Base-by-base conservation (phyloP, 768 basidiomycete species). In the Cystobasidium ongulense region DNA sequence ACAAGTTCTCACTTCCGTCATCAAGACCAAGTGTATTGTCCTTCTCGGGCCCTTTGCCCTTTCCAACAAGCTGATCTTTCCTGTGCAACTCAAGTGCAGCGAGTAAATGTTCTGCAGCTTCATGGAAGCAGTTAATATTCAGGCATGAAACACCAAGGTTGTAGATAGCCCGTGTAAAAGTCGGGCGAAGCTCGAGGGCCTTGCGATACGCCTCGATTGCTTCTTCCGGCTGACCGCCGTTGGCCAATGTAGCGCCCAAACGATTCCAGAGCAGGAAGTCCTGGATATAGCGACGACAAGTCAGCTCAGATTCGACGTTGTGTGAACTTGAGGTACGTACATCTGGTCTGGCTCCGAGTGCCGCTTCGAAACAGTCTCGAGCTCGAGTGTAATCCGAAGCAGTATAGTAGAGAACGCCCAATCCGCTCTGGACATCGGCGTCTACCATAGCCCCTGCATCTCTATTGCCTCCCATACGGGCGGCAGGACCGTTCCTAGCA, bases 131-230 rank as follows among this genome's bases (percentile, higher is more conserved):
- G 10, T 93, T 94, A 64, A 98, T 95, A 80, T 99, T 99, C 75
- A 99, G 82, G 79, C 95, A 99, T 25, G 94, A 93, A 31, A 99
- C 96, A 53, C 94, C 96, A 39, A 99, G 91, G 78, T 99, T 99
- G 80, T 95, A 97, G 27, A 97, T 91, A 11, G 94, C 96, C 13
- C 96, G 88, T 0, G 96, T 98, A 80, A 96, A 99, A 0, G 92
- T 94, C 31, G 96, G 96, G 43, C 92, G 87, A 59, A 97, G 83
- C 78, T 87, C 88, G 29, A 99, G 84, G 0, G 96, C 96, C 80
- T 93, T 88, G 74, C 90, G 85, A 80, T 99, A 80, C 5, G 83
- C 83, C 63, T 81, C 79, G 73, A 84, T 83, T 18, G 95, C 94
- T 80, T 94, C 92, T 81, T 98, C 96, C 0, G 96, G 92, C 75